Percentiles rank a stretch among this genome's conserved stretches.
Conservation (phyloP, 2,329 filamentous ascomycete species). For the Metarhizium humberi region DNA sequence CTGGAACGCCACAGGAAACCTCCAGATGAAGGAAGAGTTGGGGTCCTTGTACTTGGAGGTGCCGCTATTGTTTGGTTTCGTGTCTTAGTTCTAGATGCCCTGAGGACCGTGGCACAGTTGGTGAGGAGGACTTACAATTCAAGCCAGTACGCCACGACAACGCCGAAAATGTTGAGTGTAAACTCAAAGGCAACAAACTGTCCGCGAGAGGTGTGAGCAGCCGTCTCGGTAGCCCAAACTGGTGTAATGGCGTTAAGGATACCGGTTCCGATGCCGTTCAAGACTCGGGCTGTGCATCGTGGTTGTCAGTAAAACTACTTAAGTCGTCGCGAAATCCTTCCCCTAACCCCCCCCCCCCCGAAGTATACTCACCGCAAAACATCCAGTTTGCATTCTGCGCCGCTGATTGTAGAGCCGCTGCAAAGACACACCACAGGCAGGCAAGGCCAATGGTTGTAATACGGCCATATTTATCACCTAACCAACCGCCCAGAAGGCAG, state of each 20-base stretch:
- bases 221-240: constrained; percentile 38
- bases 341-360: constrained; percentile 29
- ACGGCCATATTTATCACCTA: constrained; percentile 44
- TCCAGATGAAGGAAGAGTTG: constrained; percentile 50
- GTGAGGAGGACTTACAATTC: constrained; percentile 29
- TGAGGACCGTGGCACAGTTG: background rate
- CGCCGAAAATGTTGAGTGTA: constrained; percentile 63
- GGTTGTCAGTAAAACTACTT: constrained; percentile 38
- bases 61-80: constrained; percentile 22
- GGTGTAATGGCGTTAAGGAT: constrained; percentile 40
- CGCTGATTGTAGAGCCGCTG: constrained; percentile 55
- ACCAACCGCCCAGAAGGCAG: constrained; percentile 37
- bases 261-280: constrained; percentile 43
- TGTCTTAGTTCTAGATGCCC: background rate
- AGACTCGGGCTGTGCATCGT: constrained; percentile 32
- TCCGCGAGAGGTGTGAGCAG: constrained; percentile 45
- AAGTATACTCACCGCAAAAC: constrained; percentile 45
- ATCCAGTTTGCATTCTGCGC: constrained; percentile 61
- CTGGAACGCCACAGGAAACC: constrained; percentile 63
- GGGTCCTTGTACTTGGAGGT: constrained; percentile 52
- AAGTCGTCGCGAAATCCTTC: constrained; percentile 29
- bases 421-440: constrained; percentile 46
- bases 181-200: constrained; percentile 65
- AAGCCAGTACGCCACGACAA: constrained; percentile 51
- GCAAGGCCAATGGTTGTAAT: constrained; percentile 50